Base-by-base conservation (phyloP, 805 yeast genomes). In the Lipomyces lipofer region DNA sequence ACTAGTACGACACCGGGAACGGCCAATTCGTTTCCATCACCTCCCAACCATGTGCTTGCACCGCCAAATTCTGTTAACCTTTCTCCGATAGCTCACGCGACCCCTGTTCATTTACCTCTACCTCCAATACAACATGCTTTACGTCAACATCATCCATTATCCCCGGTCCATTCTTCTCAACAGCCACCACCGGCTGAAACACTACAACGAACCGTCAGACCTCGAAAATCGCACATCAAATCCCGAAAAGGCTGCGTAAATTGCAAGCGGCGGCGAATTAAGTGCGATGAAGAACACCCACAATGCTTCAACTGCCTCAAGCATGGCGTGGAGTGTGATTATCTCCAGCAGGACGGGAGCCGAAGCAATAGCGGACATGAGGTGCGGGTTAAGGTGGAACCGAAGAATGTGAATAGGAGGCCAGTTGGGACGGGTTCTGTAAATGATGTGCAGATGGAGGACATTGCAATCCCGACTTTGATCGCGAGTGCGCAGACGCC, bases 241-340 rank as follows among this genome's bases (percentile, higher is more conserved):
- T 83, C 88, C 5, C 89, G 84, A 64, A 66, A 79, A 49, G 92
- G 94, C n/a, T 86, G 94, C 69, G 82, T 80, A 2, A 81, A 83
- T 19, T 83, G 88, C 68, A 82, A 83, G 63, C 72, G 75, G 46
- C 75, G 87, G 38, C 73, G 85, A 36, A 80, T 83, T 65, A 83
- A 83, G 62, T 83, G 88, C 67, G 86, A 83, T 67, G 88, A 83
- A 66, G 70, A 72, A 28, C 71, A 80, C n/a, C 87, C 86, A 1
- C 70, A 72, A 47, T 83, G 88, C 63, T 67, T 69, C 48, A 82
- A 81, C 63, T 83, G 88, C 65, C 61, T 70, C 29, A 73, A 78
- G 59, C 73, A 58, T 21, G 62, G 62, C 19, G 54, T 58, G 21
- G 38, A 32, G 25, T 58, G 62, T 45, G 53, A 45, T 28, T 54